phyloP scores from a whole-genome alignment of 2,329 filamentous ascomycete genomes.

The Pestalotiopsis sp. region DNA sequence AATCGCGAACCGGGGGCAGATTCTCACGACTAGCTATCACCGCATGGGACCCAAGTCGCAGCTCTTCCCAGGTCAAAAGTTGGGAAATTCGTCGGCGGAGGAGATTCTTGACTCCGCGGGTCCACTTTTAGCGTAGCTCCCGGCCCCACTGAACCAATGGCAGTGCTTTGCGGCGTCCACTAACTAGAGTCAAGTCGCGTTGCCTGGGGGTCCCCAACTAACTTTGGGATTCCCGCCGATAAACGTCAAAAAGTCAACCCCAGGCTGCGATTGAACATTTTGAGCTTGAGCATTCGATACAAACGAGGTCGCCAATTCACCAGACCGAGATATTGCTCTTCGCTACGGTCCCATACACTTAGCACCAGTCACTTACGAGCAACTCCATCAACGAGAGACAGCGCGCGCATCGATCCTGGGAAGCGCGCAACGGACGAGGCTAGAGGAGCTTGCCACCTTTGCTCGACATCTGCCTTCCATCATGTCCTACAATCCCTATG shows the following conservation, averaged over 20 bases:
- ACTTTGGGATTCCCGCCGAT: conserved; percentile 3
- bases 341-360: not conserved
- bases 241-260: conserved; percentile 2
- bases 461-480: not conserved
- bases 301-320: not conserved
- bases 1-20: not conserved
- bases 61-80: not conserved
- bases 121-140: conserved; percentile 1
- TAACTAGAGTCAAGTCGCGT: not conserved
- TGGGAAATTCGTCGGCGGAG: conserved; percentile 11
- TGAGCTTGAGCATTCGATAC: too few relatives aligned
- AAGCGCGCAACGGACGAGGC: not conserved
- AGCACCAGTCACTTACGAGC: not conserved
- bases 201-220: not conserved
- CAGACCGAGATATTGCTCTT: not conserved
- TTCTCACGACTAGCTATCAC: not conserved
- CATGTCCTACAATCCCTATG: conserved; percentile 66
- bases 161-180: not conserved
- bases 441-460: not conserved
- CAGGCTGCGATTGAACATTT: not conserved
- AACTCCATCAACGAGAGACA: not conserved
- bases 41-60: not conserved
- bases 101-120: conserved; percentile 1
- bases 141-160: not conserved
- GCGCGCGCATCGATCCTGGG: not conserved